These are phyloP conservation scores for Phalaenopsis hybrid DNA, from an alignment of 116 monocot genomes.

Conservation along the genomic window DNA sequence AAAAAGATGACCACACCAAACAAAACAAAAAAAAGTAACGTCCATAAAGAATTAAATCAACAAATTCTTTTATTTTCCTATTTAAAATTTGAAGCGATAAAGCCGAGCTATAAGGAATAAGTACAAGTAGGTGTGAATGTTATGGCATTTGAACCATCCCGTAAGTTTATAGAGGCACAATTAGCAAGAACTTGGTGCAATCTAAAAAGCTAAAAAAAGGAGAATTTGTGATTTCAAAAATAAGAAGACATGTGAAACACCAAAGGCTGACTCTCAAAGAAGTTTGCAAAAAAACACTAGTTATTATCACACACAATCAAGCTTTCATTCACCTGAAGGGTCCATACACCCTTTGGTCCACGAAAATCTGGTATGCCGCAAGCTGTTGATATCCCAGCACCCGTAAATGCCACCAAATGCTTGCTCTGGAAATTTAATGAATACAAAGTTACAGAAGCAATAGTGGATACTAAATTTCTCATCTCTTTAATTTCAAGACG, in stretches of 20 bases:
- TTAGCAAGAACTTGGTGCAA: background rate
- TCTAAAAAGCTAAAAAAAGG: background rate
- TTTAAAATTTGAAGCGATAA: background rate
- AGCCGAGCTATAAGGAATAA: background rate
- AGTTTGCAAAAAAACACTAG: background rate
- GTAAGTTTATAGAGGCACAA: background rate
- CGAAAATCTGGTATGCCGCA: conserved; percentile 99
- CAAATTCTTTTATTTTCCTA: background rate
- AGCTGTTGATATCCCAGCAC: conserved; percentile 97
- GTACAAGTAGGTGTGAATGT: background rate
- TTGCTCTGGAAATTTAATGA: conserved; percentile 60
- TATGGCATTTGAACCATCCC: background rate
- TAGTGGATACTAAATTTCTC: background rate
- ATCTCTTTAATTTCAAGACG: background rate
- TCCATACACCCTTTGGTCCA: conserved; percentile 97
- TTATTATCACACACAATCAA: background rate
- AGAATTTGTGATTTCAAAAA: background rate
- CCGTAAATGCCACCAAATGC: conserved; percentile 92
- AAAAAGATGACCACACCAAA: background rate
- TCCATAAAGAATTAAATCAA: background rate
- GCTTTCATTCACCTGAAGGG: conserved; percentile 73
- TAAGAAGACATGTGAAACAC: background rate
- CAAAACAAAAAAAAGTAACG: background rate
- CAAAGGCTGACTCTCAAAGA: background rate
- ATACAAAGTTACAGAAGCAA: background rate